Conservation (phyloP, 768 basidiomycete genomes). For the Collybiopsis confluens region DNA sequence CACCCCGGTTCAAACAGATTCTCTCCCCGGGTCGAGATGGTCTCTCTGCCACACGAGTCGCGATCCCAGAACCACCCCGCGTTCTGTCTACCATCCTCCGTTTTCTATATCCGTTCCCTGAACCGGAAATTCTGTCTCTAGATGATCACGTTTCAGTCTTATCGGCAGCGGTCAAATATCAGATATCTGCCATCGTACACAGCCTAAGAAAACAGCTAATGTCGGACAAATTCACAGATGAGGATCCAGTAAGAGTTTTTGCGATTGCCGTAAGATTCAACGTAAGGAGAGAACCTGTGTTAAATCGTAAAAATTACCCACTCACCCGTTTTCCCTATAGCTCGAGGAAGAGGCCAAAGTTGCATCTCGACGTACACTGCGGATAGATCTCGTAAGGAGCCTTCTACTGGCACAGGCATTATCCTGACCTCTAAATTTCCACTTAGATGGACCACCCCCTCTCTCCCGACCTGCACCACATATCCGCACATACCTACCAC, state of each 20-base stretch:
- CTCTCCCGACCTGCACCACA: conserved; percentile 15
- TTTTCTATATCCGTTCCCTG: conserved; percentile 57
- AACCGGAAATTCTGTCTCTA: conserved; percentile 47
- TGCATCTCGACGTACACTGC: conserved; percentile 57
- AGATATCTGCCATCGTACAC: conserved; percentile 42
- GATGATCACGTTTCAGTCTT: conserved; percentile 52
- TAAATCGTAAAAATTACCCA: not conserved
- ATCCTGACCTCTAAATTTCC: not conserved
- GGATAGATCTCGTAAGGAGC: conserved; percentile 30
- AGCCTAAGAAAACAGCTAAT: conserved; percentile 50
- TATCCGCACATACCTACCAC: conserved; percentile 67
- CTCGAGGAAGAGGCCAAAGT: conserved; percentile 46
- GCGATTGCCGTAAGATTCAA: conserved; percentile 67
- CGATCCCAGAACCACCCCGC: conserved; percentile 46
- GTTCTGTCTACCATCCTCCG: conserved; percentile 49
- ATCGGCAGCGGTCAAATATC: conserved; percentile 59
- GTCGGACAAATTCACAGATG: conserved; percentile 41
- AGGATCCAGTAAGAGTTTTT: conserved; percentile 58
- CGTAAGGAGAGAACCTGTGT: not conserved
- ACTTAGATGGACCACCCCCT: conserved; percentile 44
- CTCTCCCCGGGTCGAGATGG: conserved; percentile 57
- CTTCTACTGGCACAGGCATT: not conserved
- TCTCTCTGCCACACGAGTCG: conserved; percentile 29
- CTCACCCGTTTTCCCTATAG: not conserved
- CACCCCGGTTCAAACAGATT: conserved; percentile 67